Conservation (phyloP, 805 yeast species). For the Myxozyma geophila region DNA sequence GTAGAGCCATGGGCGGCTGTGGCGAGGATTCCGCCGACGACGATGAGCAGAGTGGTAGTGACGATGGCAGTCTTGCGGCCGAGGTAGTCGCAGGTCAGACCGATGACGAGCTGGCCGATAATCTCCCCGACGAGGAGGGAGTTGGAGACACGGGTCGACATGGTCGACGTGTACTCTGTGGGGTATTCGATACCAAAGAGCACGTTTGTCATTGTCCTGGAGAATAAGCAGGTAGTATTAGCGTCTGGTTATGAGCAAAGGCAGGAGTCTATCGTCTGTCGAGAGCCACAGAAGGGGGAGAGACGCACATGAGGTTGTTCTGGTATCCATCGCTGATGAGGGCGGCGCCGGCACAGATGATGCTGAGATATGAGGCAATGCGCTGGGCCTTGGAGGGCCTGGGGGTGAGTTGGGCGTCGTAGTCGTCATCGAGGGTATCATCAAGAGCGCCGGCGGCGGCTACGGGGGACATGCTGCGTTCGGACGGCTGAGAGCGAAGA, state of each 20-base stretch:
- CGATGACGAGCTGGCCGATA: slow-evolving; percentile 69
- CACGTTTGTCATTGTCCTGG: slow-evolving; percentile 60
- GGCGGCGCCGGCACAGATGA: slow-evolving; percentile 74
- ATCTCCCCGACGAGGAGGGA: slow-evolving; percentile 71
- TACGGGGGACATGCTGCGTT: neutral
- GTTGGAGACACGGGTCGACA: slow-evolving; percentile 71
- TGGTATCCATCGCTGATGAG: slow-evolving; percentile 79
- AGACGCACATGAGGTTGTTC: slow-evolving; percentile 61
- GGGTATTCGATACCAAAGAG: slow-evolving; percentile 58
- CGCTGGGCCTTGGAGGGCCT: slow-evolving; percentile 21
- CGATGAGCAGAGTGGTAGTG: slow-evolving; percentile 62
- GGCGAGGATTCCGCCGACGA: slow-evolving; percentile 67
- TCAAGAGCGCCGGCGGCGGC: neutral
- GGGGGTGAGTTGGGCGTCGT: slow-evolving; percentile 6
- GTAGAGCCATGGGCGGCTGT: slow-evolving; percentile 72
- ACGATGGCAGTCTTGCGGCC: slow-evolving; percentile 59
- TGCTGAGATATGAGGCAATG: slow-evolving; percentile 45
- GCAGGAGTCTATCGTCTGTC: neutral
- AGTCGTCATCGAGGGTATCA: neutral
- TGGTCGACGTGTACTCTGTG: slow-evolving; percentile 48
- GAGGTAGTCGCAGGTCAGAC: slow-evolving; percentile 43
- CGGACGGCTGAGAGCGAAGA: neutral
- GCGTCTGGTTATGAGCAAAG: neutral
- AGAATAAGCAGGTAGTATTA: neutral
- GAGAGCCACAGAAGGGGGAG: neutral